phyloP scores from a whole-genome alignment of 441 rosid species.

The Mallotus repandus region DNA sequence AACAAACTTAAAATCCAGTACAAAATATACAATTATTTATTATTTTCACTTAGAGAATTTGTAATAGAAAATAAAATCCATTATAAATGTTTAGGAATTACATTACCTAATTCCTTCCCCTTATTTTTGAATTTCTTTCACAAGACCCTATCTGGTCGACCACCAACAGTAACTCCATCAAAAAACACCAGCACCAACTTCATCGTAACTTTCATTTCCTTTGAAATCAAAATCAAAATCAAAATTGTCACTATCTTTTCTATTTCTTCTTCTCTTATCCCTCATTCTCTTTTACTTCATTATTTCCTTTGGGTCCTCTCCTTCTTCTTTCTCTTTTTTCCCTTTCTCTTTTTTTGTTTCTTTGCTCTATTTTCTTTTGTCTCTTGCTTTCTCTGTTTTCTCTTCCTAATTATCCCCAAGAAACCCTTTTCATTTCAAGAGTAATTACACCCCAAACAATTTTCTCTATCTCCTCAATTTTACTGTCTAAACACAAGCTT shows the following conservation, averaged over 20 bases:
- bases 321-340: constrained; percentile 66
- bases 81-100: no score
- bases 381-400: constrained; percentile 43
- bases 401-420: constrained; percentile 25
- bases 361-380: constrained; percentile 62
- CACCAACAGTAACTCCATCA: no score
- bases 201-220: no score
- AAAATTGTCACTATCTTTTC: constrained; percentile 31
- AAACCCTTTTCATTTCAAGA: constrained; percentile 26
- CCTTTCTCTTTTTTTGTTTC: constrained; percentile 69
- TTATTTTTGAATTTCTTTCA: no score
- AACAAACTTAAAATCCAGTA: no score
- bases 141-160: no score
- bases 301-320: constrained; percentile 71
- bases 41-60: no score
- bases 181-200: no score
- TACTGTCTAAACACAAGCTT: constrained; percentile 49
- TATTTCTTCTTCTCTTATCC: constrained; percentile 55
- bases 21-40: no score
- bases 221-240: no score
- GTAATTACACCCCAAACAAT: constrained; percentile 30
- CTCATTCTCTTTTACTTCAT: constrained; percentile 65
- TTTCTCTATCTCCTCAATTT: constrained; percentile 45
- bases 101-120: no score
- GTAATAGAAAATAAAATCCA: no score